Conservation (phyloP, 345 rosid genomes). For the Nephelium lappaceum region DNA sequence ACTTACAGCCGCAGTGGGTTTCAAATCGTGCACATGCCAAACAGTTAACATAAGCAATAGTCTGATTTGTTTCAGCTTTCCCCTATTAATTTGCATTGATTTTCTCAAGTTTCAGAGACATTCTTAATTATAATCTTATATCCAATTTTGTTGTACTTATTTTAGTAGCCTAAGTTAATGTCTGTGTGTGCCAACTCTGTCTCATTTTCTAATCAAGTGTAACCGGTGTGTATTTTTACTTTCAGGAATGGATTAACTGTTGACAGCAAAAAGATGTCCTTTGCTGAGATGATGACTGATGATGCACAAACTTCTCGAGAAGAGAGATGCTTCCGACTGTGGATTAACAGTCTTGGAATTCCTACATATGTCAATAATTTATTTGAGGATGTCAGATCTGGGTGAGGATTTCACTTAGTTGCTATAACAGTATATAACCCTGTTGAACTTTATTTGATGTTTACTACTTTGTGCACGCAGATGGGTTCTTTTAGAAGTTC, state of each 20-base stretch:
- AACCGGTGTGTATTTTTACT: conserved; percentile 24
- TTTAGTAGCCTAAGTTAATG: background rate
- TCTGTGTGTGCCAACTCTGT: background rate
- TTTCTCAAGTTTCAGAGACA: background rate
- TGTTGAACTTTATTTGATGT: conserved; percentile 19
- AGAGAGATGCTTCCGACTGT: conserved; percentile 96
- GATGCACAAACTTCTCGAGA: conserved; percentile 92
- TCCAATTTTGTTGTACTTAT: background rate
- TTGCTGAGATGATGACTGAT: conserved; percentile 98
- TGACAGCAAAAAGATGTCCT: conserved; percentile 64
- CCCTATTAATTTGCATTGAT: conserved; percentile 5
- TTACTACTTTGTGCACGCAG: conserved; percentile 45
- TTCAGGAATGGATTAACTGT: conserved; percentile 84
- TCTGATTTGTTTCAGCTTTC: background rate
- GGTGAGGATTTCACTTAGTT: conserved; percentile 50
- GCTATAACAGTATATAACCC: background rate
- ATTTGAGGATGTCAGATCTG: conserved; percentile 91
- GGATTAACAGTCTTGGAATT: conserved; percentile 96
- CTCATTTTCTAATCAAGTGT: background rate
- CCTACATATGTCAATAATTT: conserved; percentile 79
- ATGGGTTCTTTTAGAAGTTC: conserved; percentile 90
- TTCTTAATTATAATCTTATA: background rate
- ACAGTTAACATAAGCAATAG: background rate
- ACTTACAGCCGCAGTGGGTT: background rate
- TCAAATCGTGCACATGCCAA: background rate